A percentile compares a stretch with the other conserved stretches of the same genome.
These are phyloP conservation scores for Carpinus fangiana DNA, from an alignment of 306 rosid species.

Conservation along the genomic window DNA sequence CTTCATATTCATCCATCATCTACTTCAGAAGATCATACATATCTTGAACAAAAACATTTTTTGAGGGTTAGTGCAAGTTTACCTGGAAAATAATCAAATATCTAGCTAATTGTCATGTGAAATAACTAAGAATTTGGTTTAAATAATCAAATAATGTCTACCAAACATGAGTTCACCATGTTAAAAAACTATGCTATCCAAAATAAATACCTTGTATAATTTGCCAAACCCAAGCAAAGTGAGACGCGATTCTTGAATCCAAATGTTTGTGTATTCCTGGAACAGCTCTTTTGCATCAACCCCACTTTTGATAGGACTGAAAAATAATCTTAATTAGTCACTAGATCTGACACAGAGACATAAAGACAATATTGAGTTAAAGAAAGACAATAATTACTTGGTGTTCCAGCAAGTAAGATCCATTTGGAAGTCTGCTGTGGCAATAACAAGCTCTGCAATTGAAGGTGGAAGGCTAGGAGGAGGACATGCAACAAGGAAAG, in stretches of 20 bases:
- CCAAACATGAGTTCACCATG: neutral
- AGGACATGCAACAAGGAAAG: slow-evolving; percentile 36
- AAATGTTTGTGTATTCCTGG: slow-evolving; percentile 22
- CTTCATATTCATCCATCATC: slow-evolving; percentile 31
- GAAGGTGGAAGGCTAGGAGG: slow-evolving; percentile 33
- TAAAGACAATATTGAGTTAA: neutral
- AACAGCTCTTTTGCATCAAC: slow-evolving; percentile 43
- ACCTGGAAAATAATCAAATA: slow-evolving; percentile 27
- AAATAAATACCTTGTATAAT: slow-evolving; percentile 30
- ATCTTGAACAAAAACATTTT: slow-evolving; percentile 28
- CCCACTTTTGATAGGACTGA: slow-evolving; percentile 34
- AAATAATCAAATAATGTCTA: neutral
- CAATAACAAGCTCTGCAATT: slow-evolving; percentile 34
- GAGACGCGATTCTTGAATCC: slow-evolving; percentile 40
- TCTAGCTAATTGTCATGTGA: neutral
- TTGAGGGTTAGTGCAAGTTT: slow-evolving; percentile 30
- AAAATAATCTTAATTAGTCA: neutral
- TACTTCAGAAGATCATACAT: slow-evolving; percentile 27
- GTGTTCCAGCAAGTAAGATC: slow-evolving; percentile 36
- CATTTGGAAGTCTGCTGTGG: slow-evolving; percentile 32
- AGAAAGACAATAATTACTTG: slow-evolving; percentile 21
- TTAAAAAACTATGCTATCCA: neutral
- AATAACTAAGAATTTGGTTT: neutral
- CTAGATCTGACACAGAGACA: neutral
- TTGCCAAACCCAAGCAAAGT: slow-evolving; percentile 42